phyloP scores from a whole-genome alignment of 495 filamentous ascomycete species.

The Lophium mytilinum region DNA sequence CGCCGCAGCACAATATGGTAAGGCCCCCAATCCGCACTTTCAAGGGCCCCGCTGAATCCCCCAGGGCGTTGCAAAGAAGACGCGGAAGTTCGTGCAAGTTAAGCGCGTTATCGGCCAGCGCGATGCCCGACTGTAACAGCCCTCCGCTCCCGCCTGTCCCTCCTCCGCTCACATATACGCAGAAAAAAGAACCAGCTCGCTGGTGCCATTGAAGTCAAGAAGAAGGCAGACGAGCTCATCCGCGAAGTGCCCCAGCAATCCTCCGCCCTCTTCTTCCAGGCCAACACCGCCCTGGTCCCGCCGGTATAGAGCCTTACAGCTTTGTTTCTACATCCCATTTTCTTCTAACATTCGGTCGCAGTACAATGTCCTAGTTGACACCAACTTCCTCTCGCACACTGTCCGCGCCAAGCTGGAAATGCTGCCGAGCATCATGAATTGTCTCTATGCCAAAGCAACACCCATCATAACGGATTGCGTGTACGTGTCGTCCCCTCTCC shows the following conservation, averaged over 20 bases:
- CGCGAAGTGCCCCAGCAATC: slow-evolving; percentile 52
- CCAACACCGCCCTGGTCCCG: slow-evolving; percentile 83
- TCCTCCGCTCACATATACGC: neutral
- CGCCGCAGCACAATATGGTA: too few species aligned
- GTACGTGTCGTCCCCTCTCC: neutral
- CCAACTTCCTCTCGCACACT: slow-evolving; percentile 89
- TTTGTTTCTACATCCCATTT: neutral
- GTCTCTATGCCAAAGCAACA: slow-evolving; percentile 56
- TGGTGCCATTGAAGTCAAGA: slow-evolving; percentile 44
- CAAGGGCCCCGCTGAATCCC: too few species aligned
- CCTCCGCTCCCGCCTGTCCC: neutral
- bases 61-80: slow-evolving; percentile 41
- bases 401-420: slow-evolving; percentile 86
- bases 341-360: neutral
- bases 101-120: slow-evolving; percentile 46
- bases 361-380: slow-evolving; percentile 74
- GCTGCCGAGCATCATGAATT: slow-evolving; percentile 81
- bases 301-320: slow-evolving; percentile 34
- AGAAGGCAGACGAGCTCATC: slow-evolving; percentile 46
- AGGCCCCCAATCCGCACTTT: too few species aligned
- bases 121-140: slow-evolving; percentile 37
- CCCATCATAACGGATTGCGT: slow-evolving; percentile 68
- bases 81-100: slow-evolving; percentile 41
- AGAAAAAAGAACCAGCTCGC: slow-evolving; percentile 45
- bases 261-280: slow-evolving; percentile 57